Percentiles rank a stretch among this genome's conserved stretches.
These are phyloP conservation scores for Tricladium varicosporioides DNA, from an alignment of 2,329 filamentous ascomycete genomes.

Conservation along the genomic window DNA sequence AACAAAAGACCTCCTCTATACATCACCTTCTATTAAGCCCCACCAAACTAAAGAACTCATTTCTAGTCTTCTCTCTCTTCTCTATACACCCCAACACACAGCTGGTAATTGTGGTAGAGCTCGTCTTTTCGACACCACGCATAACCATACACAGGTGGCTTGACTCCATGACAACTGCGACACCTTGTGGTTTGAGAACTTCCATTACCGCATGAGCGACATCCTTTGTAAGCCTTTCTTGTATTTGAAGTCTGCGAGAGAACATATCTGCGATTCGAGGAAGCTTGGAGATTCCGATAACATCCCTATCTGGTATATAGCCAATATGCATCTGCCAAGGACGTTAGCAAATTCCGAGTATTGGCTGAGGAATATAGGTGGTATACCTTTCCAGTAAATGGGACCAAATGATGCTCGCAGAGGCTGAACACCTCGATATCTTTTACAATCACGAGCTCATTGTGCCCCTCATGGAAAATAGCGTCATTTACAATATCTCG, in stretches of 20 bases:
- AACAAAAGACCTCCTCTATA: constrained; percentile 12
- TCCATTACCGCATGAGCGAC: constrained; percentile 93
- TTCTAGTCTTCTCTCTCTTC: constrained; percentile 86
- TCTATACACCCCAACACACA: constrained; percentile 98
- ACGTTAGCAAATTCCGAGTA: not conserved
- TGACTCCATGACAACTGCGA: constrained; percentile 96
- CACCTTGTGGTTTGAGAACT: constrained; percentile 87
- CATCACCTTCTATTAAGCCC: constrained; percentile 54
- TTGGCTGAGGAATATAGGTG: not conserved
- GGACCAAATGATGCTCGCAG: constrained; percentile 96
- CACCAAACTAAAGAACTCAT: constrained; percentile 87
- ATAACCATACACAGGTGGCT: constrained; percentile 98
- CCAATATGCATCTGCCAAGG: constrained; percentile 89
- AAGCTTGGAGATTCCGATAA: constrained; percentile 93
- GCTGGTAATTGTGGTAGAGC: constrained; percentile 85
- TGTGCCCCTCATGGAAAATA: constrained; percentile 94
- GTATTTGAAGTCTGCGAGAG: constrained; percentile 86
- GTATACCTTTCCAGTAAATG: constrained; percentile 86
- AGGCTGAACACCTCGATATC: constrained; percentile 94
- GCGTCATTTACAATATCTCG: constrained; percentile 88
- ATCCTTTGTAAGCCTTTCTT: constrained; percentile 94
- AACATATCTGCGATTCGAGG: constrained; percentile 98
- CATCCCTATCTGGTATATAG: constrained; percentile 88
- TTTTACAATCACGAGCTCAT: constrained; percentile 96
- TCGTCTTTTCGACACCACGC: constrained; percentile 94